These are phyloP conservation scores for Parastagonospora nodorum DNA, from an alignment of 2,329 filamentous ascomycete species.

Conservation along the genomic window DNA sequence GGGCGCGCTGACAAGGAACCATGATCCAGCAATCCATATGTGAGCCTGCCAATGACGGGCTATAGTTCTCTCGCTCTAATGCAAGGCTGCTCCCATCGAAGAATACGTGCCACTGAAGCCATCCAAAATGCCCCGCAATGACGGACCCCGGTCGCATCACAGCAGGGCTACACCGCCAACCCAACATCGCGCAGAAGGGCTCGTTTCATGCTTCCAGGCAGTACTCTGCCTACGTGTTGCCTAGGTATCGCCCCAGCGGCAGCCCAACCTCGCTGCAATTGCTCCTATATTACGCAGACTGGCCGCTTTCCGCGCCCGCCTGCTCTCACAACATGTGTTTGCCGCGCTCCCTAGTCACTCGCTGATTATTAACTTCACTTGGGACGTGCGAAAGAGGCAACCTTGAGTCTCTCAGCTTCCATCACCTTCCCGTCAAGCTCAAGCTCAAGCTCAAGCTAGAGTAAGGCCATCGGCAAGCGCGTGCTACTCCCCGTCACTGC, in stretches of 20 bases:
- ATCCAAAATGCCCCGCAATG: constrained; percentile 13
- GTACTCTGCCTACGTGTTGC: constrained; percentile 20
- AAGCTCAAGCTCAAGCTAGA: too few relatives aligned
- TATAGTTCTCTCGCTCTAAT: background rate
- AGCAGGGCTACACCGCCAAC: constrained; percentile 19
- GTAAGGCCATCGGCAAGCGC: too few relatives aligned
- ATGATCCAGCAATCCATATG: too few relatives aligned
- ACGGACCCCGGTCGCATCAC: background rate
- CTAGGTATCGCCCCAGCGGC: constrained; percentile 17
- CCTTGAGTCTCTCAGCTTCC: background rate
- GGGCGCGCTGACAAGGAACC: too few relatives aligned
- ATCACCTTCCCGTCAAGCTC: background rate
- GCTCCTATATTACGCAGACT: constrained; percentile 23
- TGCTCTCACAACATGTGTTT: constrained; percentile 18
- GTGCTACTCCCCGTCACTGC: constrained; percentile 3
- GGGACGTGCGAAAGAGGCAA: constrained; percentile 15
- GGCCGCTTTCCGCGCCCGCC: constrained; percentile 12
- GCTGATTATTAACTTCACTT: constrained; percentile 32
- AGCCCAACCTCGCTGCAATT: background rate
- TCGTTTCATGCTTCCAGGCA: constrained; percentile 20
- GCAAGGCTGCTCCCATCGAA: constrained; percentile 1
- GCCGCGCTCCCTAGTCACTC: constrained; percentile 11
- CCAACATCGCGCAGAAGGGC: constrained; percentile 15
- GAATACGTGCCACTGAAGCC: background rate
- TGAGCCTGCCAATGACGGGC: too few relatives aligned